Conservation (phyloP, 2,329 filamentous ascomycete species). For the Achaetomium macrosporum region DNA sequence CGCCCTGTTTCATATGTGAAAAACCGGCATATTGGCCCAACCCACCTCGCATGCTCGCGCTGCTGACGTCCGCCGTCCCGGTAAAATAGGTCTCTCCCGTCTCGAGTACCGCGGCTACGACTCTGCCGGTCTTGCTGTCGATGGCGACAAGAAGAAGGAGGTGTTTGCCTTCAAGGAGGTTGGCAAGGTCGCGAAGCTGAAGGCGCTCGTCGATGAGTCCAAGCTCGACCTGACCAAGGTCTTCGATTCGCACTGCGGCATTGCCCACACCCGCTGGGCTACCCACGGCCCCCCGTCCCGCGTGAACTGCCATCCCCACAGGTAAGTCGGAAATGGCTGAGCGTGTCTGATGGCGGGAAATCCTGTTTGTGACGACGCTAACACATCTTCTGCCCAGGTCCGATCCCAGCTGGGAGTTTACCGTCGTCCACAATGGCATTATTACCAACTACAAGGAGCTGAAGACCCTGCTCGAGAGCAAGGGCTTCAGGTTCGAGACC, state of each 20-base stretch:
- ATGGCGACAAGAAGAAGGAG: conserved; percentile 98
- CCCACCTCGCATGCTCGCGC: conserved; percentile 5
- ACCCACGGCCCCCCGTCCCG: conserved; percentile 94
- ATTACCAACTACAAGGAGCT: conserved; percentile 99
- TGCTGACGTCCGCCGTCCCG: conserved; percentile 18
- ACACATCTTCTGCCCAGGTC: conserved; percentile 52
- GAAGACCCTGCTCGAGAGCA: conserved; percentile 83
- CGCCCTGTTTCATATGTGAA: conserved; percentile 9
- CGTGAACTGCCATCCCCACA: conserved; percentile 96
- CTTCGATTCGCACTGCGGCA: conserved; percentile 97
- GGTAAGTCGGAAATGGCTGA: conserved; percentile 51
- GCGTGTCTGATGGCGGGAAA: background rate
- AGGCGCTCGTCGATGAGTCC: conserved; percentile 79
- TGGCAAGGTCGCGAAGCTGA: conserved; percentile 96
- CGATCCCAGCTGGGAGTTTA: conserved; percentile 91
- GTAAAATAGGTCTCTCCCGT: conserved; percentile 69
- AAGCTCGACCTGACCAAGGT: conserved; percentile 83
- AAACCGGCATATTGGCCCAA: background rate
- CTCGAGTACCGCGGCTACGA: conserved; percentile 99
- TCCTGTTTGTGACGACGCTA: conserved; percentile 14
- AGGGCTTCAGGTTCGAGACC: conserved; percentile 98
- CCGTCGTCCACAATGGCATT: conserved; percentile 98
- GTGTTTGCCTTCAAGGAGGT: conserved; percentile 98
- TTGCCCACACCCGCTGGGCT: conserved; percentile 98
- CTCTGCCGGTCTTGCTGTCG: conserved; percentile 89